These are phyloP conservation scores for Epithele typhae DNA, from an alignment of 768 basidiomycete genomes.

Conservation along the genomic window DNA sequence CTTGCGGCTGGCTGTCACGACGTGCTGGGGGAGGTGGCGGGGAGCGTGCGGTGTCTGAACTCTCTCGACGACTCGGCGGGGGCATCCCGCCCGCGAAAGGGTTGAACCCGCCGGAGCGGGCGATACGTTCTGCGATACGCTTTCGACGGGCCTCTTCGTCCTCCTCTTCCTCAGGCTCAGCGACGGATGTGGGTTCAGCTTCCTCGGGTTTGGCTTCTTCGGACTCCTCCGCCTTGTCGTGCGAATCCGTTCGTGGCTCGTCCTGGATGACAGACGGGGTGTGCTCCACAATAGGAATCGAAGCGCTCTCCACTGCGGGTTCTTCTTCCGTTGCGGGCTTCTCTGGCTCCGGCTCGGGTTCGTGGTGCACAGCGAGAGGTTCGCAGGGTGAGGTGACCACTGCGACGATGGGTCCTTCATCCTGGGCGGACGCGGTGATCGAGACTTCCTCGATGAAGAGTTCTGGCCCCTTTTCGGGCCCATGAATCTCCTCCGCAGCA, in stretches of 20 bases:
- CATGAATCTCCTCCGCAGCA: too few species aligned
- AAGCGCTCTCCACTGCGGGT: too few species aligned
- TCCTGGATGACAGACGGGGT: not conserved
- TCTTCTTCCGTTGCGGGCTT: not conserved
- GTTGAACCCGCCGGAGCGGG: constrained; percentile 60
- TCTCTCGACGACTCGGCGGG: constrained; percentile 17
- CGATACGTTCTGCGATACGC: constrained; percentile 54
- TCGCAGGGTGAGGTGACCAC: not conserved
- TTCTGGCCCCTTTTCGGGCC: too few species aligned
- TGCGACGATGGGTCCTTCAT: not conserved
- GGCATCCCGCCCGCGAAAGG: constrained; percentile 38
- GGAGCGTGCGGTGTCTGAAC: constrained; percentile 17
- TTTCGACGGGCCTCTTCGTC: constrained; percentile 51
- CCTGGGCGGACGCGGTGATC: not conserved
- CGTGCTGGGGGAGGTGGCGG: constrained; percentile 16
- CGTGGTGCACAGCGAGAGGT: not conserved
- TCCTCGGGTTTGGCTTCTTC: not conserved
- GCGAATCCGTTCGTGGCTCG: not conserved
- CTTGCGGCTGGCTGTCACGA: constrained; percentile 9
- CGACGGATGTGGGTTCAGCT: not conserved
- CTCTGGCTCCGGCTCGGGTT: not conserved
- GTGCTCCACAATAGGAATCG: too few species aligned
- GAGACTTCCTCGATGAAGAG: constrained; percentile 4
- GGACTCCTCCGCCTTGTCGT: not conserved
- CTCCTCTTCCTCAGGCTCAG: constrained; percentile 31